Evolutionary conservation across 768 basidiomycete genomes (phyloP).

Genomic region (Phlegmacium glaucopus): DNA sequence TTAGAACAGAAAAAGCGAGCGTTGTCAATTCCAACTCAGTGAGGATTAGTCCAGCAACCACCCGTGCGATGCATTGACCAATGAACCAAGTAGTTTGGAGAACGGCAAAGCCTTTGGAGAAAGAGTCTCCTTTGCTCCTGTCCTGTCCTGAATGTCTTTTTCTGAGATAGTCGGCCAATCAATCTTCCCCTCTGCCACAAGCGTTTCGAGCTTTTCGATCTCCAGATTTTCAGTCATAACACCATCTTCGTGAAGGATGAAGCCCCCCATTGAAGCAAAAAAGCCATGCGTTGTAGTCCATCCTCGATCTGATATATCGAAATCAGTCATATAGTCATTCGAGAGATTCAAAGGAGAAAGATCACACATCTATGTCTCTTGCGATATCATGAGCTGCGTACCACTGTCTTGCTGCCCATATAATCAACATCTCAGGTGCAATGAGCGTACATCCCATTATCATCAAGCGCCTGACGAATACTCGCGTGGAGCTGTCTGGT

Average conservation of each 20-base stretch:
- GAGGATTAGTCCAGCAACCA: no score
- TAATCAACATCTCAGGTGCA: no score
- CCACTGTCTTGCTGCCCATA: constrained; percentile 10
- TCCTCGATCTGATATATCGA: background rate
- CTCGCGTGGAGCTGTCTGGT: no score
- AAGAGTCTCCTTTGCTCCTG: no score
- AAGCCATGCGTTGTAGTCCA: constrained; percentile 14
- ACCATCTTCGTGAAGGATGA: background rate
- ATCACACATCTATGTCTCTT: background rate
- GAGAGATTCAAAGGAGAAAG: background rate
- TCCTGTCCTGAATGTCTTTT: no score
- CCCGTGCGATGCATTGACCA: no score
- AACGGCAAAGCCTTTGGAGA: no score
- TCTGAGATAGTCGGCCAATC: no score
- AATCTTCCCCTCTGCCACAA: constrained; percentile 4
- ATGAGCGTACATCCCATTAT: no score
- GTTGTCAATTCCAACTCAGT: constrained; percentile 35
- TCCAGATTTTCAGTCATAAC: background rate
- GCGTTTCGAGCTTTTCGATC: constrained; percentile 4
- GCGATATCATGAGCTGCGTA: constrained; percentile 2
- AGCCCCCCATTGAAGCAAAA: constrained; percentile 6
- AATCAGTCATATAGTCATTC: background rate
- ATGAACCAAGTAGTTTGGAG: no score
- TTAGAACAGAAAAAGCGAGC: constrained; percentile 27
- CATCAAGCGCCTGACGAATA: no score